Conservation (phyloP, 1,284 basidiomycete species). For the Bondarzewia mesenterica region DNA sequence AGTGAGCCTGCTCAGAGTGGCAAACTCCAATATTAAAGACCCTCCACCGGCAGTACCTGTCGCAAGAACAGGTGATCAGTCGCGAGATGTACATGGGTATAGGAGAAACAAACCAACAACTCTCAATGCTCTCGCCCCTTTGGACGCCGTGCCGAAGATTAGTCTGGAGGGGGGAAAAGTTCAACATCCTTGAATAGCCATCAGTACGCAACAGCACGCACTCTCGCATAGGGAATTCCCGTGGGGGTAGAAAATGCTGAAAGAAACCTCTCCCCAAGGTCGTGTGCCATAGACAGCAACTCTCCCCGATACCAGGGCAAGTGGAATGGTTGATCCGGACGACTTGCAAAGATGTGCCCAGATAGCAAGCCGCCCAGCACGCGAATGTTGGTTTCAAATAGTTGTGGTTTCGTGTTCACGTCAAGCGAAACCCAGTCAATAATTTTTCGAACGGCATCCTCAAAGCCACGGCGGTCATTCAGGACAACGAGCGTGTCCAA, state of each 20-base stretch:
- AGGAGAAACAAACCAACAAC: constrained; percentile 49
- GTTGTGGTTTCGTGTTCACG: constrained; percentile 85
- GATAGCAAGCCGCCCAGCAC: constrained; percentile 85
- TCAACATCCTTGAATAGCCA: constrained; percentile 3
- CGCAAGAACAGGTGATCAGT: constrained; percentile 2
- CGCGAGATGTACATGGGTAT: background rate
- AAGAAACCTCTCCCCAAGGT: constrained; percentile 76
- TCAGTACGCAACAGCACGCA: constrained; percentile 24
- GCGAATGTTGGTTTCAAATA: constrained; percentile 87
- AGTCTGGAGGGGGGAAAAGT: constrained; percentile 37
- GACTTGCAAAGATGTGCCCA: constrained; percentile 74
- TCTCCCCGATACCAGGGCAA: constrained; percentile 73
- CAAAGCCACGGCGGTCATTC: constrained; percentile 65
- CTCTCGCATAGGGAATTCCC: constrained; percentile 84
- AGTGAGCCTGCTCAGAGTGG: constrained; percentile 82
- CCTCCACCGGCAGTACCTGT: constrained; percentile 87
- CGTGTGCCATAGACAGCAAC: constrained; percentile 71
- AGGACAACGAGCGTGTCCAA: constrained; percentile 78
- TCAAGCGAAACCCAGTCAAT: constrained; percentile 79
- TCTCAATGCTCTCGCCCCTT: constrained; percentile 65
- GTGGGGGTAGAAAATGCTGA: constrained; percentile 87
- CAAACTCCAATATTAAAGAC: constrained; percentile 87
- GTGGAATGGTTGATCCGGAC: constrained; percentile 56
- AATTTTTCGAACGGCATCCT: constrained; percentile 65
- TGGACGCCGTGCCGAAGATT: constrained; percentile 68